Evolutionary conservation across 2,329 filamentous ascomycete genomes (phyloP).

Genomic region (Bipolaris bicolor): DNA sequence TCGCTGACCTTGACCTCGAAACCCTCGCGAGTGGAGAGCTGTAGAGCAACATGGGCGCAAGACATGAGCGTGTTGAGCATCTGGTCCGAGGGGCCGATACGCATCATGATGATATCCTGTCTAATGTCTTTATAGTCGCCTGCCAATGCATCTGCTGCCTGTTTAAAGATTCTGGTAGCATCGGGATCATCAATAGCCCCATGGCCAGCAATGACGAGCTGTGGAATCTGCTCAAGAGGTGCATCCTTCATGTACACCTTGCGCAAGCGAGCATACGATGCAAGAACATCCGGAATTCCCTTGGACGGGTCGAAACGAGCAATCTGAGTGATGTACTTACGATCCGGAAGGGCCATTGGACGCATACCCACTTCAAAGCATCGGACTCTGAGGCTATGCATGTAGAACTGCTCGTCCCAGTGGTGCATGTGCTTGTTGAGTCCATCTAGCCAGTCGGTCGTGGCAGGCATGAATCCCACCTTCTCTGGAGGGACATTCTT

Average conservation of each 20-base stretch:
- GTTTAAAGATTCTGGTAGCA: slow-evolving; percentile 72
- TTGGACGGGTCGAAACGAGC: slow-evolving; percentile 85
- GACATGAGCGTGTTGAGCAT: slow-evolving; percentile 77
- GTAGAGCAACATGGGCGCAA: slow-evolving; percentile 74
- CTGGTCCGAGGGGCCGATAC: slow-evolving; percentile 78
- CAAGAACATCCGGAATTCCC: slow-evolving; percentile 78
- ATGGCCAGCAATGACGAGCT: slow-evolving; percentile 79
- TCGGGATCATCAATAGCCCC: slow-evolving; percentile 83
- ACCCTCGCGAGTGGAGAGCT: slow-evolving; percentile 80
- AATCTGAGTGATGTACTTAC: slow-evolving; percentile 79
- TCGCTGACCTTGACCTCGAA: slow-evolving; percentile 90
- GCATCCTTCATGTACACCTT: slow-evolving; percentile 62
- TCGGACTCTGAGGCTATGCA: slow-evolving; percentile 71
- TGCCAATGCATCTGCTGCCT: slow-evolving; percentile 72
- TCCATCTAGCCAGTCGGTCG: slow-evolving; percentile 84
- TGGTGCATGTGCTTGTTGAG: slow-evolving; percentile 75
- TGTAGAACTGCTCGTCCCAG: slow-evolving; percentile 76
- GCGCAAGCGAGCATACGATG: slow-evolving; percentile 76
- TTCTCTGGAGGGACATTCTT: slow-evolving; percentile 67
- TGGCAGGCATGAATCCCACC: slow-evolving; percentile 78
- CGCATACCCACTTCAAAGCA: slow-evolving; percentile 66
- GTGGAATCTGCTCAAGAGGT: slow-evolving; percentile 62
- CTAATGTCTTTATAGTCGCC: slow-evolving; percentile 57
- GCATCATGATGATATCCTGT: slow-evolving; percentile 73
- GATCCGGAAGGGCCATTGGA: slow-evolving; percentile 63